Evolutionary conservation across 768 basidiomycete species (phyloP).

Genomic region (Kwoniella dejecticola): DNA sequence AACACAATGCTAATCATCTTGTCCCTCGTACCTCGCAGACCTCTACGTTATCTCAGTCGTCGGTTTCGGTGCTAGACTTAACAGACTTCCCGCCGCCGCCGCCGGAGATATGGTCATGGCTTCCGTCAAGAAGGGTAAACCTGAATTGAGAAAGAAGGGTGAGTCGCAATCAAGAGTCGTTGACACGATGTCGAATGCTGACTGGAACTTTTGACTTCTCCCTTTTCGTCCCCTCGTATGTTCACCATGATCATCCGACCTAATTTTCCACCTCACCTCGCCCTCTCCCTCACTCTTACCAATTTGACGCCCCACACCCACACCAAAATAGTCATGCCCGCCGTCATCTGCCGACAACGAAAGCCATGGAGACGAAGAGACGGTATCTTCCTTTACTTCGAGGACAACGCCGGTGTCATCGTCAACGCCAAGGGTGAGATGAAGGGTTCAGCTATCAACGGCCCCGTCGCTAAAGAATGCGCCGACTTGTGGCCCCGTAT

Average conservation of each 20-base stretch:
- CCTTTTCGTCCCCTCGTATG: no score
- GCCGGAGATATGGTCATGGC: slow-evolving; percentile 62
- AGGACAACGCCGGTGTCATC: slow-evolving; percentile 95
- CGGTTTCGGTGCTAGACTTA: slow-evolving; percentile 92
- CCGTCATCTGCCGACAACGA: slow-evolving; percentile 93
- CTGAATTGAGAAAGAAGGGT: slow-evolving; percentile 99
- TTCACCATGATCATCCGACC: no score
- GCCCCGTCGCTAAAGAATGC: slow-evolving; percentile 91
- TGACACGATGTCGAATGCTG: not conserved
- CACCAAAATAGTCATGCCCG: slow-evolving; percentile 77
- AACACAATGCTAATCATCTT: not conserved
- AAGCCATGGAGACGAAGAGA: slow-evolving; percentile 98
- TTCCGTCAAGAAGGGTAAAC: slow-evolving; percentile 99
- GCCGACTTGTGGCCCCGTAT: slow-evolving; percentile 99
- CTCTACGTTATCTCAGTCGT: slow-evolving; percentile 82
- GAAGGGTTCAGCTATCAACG: slow-evolving; percentile 77
- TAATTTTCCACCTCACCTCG: not conserved
- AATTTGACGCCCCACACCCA: not conserved
- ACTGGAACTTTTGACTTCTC: not conserved
- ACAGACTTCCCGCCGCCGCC: slow-evolving; percentile 87
- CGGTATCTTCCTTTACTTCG: slow-evolving; percentile 98
- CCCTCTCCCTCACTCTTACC: not conserved
- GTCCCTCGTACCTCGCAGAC: slow-evolving; percentile 31
- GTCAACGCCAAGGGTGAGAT: slow-evolving; percentile 99
- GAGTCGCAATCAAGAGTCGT: slow-evolving; percentile 54